Conservation (phyloP, 2,329 filamentous ascomycete genomes). For the Aspergillus candidus region DNA sequence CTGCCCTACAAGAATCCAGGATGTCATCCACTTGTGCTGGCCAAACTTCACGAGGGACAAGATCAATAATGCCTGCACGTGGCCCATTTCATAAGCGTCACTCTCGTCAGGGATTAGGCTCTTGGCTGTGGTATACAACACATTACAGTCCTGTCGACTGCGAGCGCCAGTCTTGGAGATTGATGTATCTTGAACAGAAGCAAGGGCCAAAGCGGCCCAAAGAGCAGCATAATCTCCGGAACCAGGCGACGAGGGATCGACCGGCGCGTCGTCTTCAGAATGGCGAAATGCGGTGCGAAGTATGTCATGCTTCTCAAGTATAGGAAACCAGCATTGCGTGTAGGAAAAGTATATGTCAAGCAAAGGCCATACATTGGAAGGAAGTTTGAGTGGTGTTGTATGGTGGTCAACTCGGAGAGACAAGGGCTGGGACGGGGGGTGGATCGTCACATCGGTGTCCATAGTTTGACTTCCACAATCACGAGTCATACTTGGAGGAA, state of each 20-base stretch:
- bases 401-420: not conserved
- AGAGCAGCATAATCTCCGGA: slow-evolving; percentile 50
- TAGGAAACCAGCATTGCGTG: slow-evolving; percentile 70
- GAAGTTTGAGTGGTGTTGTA: slow-evolving; percentile 43
- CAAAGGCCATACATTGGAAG: slow-evolving; percentile 47
- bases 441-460: too few relatives aligned
- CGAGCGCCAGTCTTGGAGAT: slow-evolving; percentile 19
- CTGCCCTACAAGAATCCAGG: slow-evolving; percentile 60
- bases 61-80: slow-evolving; percentile 53
- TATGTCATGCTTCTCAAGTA: slow-evolving; percentile 61
- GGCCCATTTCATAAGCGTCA: slow-evolving; percentile 43
- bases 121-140: slow-evolving; percentile 42
- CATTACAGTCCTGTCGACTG: slow-evolving; percentile 14
- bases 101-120: slow-evolving; percentile 46
- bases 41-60: slow-evolving; percentile 60
- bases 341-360: slow-evolving; percentile 70
- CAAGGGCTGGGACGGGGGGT: slow-evolving; percentile 1
- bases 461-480: slow-evolving; percentile 25
- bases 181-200: slow-evolving; percentile 49
- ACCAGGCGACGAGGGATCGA: slow-evolving; percentile 27
- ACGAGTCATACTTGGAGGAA: slow-evolving; percentile 8
- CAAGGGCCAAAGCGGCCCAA: slow-evolving; percentile 55
- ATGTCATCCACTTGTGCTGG: slow-evolving; percentile 49
- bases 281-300: slow-evolving; percentile 45
- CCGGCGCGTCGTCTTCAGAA: slow-evolving; percentile 21